These are phyloP conservation scores for Nicotiana undulata DNA, from an alignment of 257 asterid genomes.

Conservation along the genomic window DNA sequence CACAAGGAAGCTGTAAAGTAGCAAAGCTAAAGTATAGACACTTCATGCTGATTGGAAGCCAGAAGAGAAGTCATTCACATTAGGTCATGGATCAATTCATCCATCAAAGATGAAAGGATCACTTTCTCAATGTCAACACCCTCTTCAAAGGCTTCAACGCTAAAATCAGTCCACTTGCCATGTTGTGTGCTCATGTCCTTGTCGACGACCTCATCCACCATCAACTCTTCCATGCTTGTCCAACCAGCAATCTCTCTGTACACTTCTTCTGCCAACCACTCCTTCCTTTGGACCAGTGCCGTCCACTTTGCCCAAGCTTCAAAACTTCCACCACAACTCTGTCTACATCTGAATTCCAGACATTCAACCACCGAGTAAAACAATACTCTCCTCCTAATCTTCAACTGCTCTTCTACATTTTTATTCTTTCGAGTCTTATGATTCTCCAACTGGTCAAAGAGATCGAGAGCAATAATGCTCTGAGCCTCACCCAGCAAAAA, in stretches of 20 bases:
- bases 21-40: conserved; percentile 4
- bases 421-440: conserved; percentile 30
- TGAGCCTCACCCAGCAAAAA: conserved; percentile 55
- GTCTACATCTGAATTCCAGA: conserved; percentile 37
- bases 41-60: conserved; percentile 4
- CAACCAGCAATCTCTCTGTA: conserved; percentile 69
- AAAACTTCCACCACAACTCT: conserved; percentile 35
- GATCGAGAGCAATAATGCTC: conserved; percentile 41
- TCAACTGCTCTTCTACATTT: conserved; percentile 33
- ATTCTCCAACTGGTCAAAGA: conserved; percentile 56
- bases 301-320: conserved; percentile 55
- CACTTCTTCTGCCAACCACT: conserved; percentile 64
- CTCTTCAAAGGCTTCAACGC: conserved; percentile 62
- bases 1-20: not conserved
- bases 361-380: conserved; percentile 68
- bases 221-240: conserved; percentile 55
- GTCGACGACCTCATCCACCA: conserved; percentile 91
- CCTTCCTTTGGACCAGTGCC: conserved; percentile 27
- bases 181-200: conserved; percentile 72
- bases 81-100: conserved; percentile 66
- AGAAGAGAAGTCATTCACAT: conserved; percentile 15
- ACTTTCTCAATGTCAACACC: conserved; percentile 72
- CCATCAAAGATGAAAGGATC: conserved; percentile 56
- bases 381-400: conserved; percentile 48
- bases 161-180: conserved; percentile 91